phyloP scores from a whole-genome alignment of 2,329 filamentous ascomycete species.

The Colletotrichum noveboracense region DNA sequence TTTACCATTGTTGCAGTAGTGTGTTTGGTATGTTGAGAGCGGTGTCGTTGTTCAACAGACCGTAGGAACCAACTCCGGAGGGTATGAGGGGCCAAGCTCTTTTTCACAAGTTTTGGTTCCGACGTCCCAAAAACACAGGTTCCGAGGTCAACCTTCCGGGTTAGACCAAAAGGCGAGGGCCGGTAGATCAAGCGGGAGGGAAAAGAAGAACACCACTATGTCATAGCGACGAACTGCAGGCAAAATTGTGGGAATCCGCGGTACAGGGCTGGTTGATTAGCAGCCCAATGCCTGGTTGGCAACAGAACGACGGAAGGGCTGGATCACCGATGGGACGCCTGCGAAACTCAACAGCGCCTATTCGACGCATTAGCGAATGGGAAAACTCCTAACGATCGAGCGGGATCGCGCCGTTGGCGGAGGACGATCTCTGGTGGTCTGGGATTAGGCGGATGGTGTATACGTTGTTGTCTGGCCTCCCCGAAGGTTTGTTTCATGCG shows the following conservation, averaged over 20 bases:
- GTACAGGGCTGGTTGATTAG: neutral
- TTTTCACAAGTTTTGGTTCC: slow-evolving; percentile 3
- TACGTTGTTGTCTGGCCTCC: neutral
- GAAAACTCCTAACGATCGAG: neutral
- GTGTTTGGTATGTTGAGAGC: neutral
- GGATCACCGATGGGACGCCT: slow-evolving; percentile 18
- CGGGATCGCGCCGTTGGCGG: neutral
- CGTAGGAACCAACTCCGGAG: neutral
- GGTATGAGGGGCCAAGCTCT: neutral
- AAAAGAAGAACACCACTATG: neutral
- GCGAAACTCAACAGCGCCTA: slow-evolving; percentile 5
- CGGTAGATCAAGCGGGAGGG: neutral
- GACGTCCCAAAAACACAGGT: neutral
- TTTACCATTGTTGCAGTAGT: slow-evolving; percentile 24
- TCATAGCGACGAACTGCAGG: slow-evolving; percentile 18
- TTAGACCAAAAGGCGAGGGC: neutral
- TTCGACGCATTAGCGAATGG: neutral
- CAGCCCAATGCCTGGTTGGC: slow-evolving; percentile 3
- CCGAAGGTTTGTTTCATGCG: slow-evolving; percentile 21
- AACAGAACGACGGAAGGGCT: neutral
- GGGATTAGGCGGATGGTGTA: neutral
- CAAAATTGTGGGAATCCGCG: neutral
- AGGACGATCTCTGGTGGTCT: neutral
- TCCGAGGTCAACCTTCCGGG: neutral
- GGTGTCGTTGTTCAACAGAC: neutral